Base-by-base conservation (phyloP, 768 basidiomycete species). In the Tulasnella sp. region DNA sequence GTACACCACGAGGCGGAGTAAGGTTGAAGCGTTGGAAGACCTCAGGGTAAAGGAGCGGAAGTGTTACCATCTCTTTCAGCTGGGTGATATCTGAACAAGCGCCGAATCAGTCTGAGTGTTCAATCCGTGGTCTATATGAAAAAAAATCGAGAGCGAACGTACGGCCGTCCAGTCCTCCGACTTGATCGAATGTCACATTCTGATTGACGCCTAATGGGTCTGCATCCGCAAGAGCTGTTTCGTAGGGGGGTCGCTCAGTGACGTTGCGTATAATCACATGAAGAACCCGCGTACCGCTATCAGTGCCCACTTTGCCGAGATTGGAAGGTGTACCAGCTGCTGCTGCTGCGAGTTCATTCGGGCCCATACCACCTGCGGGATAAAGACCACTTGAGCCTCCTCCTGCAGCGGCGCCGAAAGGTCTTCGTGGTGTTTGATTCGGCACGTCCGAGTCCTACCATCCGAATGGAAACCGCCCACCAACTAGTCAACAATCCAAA, bases 61-160 rank as follows among this genome's bases (percentile, higher is more conserved):
- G 88, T 11, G 98, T 87, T 0, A 98, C 98, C 98, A 99, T 99
- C 83, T 99, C 98, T 85, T 98, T 99, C 79, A 99, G 85, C 10
- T 95, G 93, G 82, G 97, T 95, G 77, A 99, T 97, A 81, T 99
- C 95, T 96, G 76, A 13, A 67, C 32, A 67, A 61, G 57, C 73
- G 77, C 37, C 73, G 72, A 48, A 57, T 55, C 4, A 70, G 69
- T 26, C 69, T 57, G 29, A 40, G 48, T 32, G 46, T 35, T 69
- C 73, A 51, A 48, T 55, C n/a, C 39, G 42, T 61, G 32, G 55
- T 29, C n/a, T 11, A 61, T 26, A 3, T 13, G 23, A 35, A 16
- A 70, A n/a, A 61, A 32, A 70, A 77, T 40, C 67, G 51, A 29
- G 39, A 76, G 67, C 73, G 73, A 16, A 87, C 91, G 83, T 81